Evolutionary conservation across 768 basidiomycete species (phyloP), one percentile per base, ranked within the genome.

Genomic region (Boletus fagicola): DNA sequence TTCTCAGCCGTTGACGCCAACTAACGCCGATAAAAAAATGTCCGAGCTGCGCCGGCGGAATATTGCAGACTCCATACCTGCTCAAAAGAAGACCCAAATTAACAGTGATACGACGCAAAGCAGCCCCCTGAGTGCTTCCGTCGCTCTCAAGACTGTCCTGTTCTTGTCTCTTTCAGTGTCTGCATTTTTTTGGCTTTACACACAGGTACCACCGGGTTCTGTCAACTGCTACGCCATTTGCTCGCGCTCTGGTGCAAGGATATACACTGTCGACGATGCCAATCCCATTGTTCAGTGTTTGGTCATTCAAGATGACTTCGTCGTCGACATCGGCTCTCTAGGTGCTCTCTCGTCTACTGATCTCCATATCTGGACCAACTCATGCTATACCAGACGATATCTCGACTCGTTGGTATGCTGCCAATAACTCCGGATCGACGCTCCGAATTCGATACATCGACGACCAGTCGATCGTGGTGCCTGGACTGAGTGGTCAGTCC

Each of bases 211-310:
- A 28, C 28, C 51, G 22, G 8, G 49, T 16, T 64, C 71, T 30
- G 58, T 71, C 4, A 53, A 65, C n/a, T 50, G 73, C 5, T 89
- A 88, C 64, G 85, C 82, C 1, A 62, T 90, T n/a, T 90, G 88
- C 69, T 83, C 88, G 30, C 76, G 66, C 49, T 72, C 78, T 12
- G 77, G 76, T 20, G 62, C 76, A 49, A 71, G 73, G 31, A 79
- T 92, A 49, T 89, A 90, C 63, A 87, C 85, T 18, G 86, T 90
- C n/a, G 86, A 91, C 65, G 68, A 72, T 7, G 54, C 68, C 31
- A 78, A 80, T 58, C 71, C 79, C 5, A 76, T 71, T 54, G 81
- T 77, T 6, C 82, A 90, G 64, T 91, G 89, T 61, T 76, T 92
- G 38, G 79, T 88, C 22, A 75, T 90, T 20, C 68, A 80, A 39